A percentile compares a stretch with the other conserved stretches of the same genome.
Conservation (phyloP, 768 basidiomycete genomes). For the Chalciporus piperatus region DNA sequence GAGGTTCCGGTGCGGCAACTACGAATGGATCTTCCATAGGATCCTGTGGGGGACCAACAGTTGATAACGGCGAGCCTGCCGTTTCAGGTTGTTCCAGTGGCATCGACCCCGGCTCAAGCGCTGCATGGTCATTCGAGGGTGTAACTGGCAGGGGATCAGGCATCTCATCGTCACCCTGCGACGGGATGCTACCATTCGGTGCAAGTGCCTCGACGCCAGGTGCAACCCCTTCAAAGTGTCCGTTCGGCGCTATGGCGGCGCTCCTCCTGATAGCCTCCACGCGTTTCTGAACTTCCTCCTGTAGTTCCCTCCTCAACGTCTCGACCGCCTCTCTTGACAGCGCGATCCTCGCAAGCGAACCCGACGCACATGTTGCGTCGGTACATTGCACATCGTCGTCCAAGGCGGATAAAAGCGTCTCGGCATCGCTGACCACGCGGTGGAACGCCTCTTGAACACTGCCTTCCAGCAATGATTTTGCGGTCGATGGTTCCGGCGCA, state of each 20-base stretch:
- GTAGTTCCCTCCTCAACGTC: constrained; percentile 55
- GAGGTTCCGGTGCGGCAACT: not conserved
- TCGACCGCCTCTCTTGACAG: constrained; percentile 49
- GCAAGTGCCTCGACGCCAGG: not conserved
- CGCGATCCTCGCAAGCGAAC: constrained; percentile 51
- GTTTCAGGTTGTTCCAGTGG: not conserved
- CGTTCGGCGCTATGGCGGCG: not conserved
- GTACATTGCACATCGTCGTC: constrained; percentile 32
- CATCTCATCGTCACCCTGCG: not conserved
- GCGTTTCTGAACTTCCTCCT: constrained; percentile 51
- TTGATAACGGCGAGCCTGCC: not conserved
- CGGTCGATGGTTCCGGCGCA: not conserved
- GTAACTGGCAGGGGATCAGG: not conserved
- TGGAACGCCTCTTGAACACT: constrained; percentile 28
- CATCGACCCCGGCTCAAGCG: not conserved
- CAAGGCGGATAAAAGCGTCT: constrained; percentile 32
- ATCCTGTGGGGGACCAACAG: constrained; percentile 2
- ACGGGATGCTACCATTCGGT: not conserved
- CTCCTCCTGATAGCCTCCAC: constrained; percentile 29
- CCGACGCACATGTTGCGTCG: constrained; percentile 30
- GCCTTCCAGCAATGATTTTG: constrained; percentile 8
- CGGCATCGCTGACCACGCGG: constrained; percentile 34
- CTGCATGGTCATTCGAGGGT: not conserved
- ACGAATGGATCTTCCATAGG: constrained; percentile 11
- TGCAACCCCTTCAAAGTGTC: not conserved